phyloP scores from a whole-genome alignment of 306 rosid species.

The Citrullus amarus region DNA sequence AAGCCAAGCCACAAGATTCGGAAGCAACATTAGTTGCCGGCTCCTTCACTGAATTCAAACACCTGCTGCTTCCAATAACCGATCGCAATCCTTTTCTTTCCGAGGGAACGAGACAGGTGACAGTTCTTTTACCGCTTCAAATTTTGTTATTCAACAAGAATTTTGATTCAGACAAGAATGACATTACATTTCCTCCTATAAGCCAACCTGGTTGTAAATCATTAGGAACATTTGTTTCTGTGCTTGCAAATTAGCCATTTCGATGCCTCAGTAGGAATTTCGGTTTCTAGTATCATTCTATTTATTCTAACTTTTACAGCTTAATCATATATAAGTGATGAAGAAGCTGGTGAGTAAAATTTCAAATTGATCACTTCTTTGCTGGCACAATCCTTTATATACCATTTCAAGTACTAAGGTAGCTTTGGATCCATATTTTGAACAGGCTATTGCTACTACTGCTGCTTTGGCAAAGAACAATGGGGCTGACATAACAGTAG shows the following conservation, averaged over 20 bases:
- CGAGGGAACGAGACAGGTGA: slow-evolving; percentile 73
- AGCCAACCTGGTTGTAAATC: background rate
- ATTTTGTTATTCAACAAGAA: background rate
- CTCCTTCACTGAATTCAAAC: slow-evolving; percentile 63
- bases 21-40: slow-evolving; percentile 39
- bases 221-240: background rate
- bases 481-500: slow-evolving; percentile 87
- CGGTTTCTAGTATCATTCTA: background rate
- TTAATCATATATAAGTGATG: background rate
- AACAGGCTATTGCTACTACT: slow-evolving; percentile 63
- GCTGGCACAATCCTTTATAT: too few species aligned
- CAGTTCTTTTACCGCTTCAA: background rate
- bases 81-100: slow-evolving; percentile 82
- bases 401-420: background rate
- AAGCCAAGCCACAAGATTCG: slow-evolving; percentile 48
- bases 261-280: background rate
- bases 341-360: background rate
- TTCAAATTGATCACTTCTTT: background rate
- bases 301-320: background rate
- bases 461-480: slow-evolving; percentile 80
- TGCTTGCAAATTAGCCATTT: background rate
- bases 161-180: background rate
- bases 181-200: background rate
- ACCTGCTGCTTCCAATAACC: slow-evolving; percentile 71
- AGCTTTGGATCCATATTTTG: background rate